Base-by-base conservation (phyloP, 306 rosid species). In the Ormosia emarginata region DNA sequence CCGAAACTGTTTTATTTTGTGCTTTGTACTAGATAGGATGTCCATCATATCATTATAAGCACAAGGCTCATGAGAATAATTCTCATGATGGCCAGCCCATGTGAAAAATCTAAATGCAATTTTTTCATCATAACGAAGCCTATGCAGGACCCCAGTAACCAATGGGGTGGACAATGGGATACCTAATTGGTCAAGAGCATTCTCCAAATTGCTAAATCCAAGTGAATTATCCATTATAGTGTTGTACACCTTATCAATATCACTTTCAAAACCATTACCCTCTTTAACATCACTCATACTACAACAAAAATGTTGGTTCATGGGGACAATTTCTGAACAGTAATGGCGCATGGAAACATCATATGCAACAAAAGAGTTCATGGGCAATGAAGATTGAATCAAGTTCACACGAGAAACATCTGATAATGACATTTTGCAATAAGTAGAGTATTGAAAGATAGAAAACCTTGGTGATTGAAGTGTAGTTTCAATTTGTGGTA, bases 11-110 rank as follows among this genome's bases (percentile, higher is more conserved):
- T 87, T 95, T 8, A 88, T 90, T 82, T 91, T 93, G 76, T 91
- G 88, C 83, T 44, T 90, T 2, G 98, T 91, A 79, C 94, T 83
- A 15, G 99, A 93, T 29, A 95, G 37, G 62, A 90, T 93, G 49
- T 93, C 98, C 62, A 95, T 91, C 99, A 95, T 90, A 47, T 91
- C 97, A 79, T 88, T 91, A 58, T 89, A 95, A 30, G 85, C 95
- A 73, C 69, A 65, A 80, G 86, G 73, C 74, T 94, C 97, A 17
- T 94, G 97, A 18, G 81, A 88, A 84, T 95, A 95, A 77, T 88
- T 88, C 44, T 90, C 93, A 77, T 85, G 94, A 56, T 75, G 89
- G 47, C 95, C 98, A 15, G 93, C 95, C 98, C 98, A 93, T 15
- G 90, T 93, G 81, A 95, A 95, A 64, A 93, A 93, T 77, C 98